phyloP scores from a whole-genome alignment of 495 filamentous ascomycete genomes.

The Oleoguttula mirabilis region DNA sequence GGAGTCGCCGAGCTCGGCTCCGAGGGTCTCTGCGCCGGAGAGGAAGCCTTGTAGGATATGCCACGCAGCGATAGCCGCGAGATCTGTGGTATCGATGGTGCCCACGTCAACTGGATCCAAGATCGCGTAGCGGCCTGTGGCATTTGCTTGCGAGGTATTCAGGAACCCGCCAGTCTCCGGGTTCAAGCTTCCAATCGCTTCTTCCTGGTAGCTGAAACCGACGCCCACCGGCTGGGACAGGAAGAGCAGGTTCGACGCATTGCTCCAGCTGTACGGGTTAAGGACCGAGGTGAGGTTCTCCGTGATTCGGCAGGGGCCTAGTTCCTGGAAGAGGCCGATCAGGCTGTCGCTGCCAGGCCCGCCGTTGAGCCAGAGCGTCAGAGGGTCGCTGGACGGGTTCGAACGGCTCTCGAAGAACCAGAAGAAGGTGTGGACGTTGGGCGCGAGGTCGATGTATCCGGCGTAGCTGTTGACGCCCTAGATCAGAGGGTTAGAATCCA shows the following conservation, averaged over 20 bases:
- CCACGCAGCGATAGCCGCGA: constrained; percentile 35
- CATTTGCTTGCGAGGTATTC: constrained; percentile 32
- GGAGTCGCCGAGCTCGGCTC: constrained; percentile 21
- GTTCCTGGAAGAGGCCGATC: constrained; percentile 59
- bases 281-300: constrained; percentile 39
- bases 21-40: constrained; percentile 25
- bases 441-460: constrained; percentile 7
- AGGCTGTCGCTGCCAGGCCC: constrained; percentile 51
- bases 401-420: constrained; percentile 24
- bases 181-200: constrained; percentile 25
- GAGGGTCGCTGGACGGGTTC: constrained; percentile 18
- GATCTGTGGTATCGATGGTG: constrained; percentile 35
- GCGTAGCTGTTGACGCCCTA: constrained; percentile 23
- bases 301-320: constrained; percentile 47
- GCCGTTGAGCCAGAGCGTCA: constrained; percentile 30
- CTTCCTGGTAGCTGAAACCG: constrained; percentile 43
- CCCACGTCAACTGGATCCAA: constrained; percentile 21
- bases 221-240: constrained; percentile 56
- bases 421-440: constrained; percentile 3
- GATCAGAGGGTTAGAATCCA: too few species aligned
- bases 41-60: constrained; percentile 37
- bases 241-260: constrained; percentile 62
- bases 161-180: constrained; percentile 32
- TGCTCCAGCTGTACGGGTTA: constrained; percentile 58
- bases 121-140: constrained; percentile 38